Evolutionary conservation across 2,329 filamentous ascomycete species (phyloP), one percentile per base, ranked within the genome.

Genomic region (Monosporascus sp.): DNA sequence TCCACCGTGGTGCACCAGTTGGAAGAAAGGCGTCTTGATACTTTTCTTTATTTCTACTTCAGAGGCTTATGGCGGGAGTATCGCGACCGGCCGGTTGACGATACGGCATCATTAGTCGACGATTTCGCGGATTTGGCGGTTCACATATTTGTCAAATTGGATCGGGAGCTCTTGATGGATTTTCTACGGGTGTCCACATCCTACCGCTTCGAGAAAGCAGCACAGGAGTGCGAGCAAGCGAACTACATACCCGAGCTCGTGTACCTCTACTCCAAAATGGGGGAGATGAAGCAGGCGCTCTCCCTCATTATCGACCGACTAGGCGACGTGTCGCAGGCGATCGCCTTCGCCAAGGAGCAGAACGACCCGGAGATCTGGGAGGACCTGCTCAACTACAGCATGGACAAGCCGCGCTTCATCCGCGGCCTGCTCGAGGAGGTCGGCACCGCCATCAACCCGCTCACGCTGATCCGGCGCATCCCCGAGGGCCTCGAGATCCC

Each of bases 361-460:
- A 86, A 94, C 58, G 92, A 97, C 63, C 85, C 87, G 0, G 92
- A 97, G 62, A 79, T 99, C 0, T 99, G 94, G 94, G 89, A 96
- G 59, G 92, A 97, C 65, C 78, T 99, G 7, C 81, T 99, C 6
- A 85, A 93, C 62, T 97, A 97, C 70, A 93, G 89, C 56, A 97
- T 99, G 94, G 91, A 97, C 72, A 96, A 97, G 66, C 94, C 94
- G 1, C 84, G 84, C 41, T 99, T 99, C 72, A 97, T 99, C 60
- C 87, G 90, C 14, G 92, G 89, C 0, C 76, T 99, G 3, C 82
- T 99, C 0, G 91, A 96, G 64, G 91, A 97, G 72, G 93, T 96
- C 1, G 94, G 94, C 37, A 97, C 92, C 1, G 85, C 91, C 1
- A 94, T 99, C 64, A 87, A 97, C 64, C 94, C 94, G 0, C 93